Conservation (phyloP, 2,329 filamentous ascomycete genomes). For the Claviceps capensis region DNA sequence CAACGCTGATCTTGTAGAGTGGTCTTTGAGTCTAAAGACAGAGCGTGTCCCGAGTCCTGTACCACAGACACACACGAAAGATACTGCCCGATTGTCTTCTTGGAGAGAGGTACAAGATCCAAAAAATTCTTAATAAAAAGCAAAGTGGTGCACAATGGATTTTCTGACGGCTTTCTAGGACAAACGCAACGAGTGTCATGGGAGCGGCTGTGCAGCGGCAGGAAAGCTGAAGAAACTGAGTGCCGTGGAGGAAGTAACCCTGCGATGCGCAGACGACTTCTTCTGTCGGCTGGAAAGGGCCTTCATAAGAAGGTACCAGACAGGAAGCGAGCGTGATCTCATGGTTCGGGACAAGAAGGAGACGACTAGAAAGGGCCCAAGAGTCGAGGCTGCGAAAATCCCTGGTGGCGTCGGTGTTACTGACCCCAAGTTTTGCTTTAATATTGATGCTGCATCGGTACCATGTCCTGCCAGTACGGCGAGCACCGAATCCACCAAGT, state of each 20-base stretch:
- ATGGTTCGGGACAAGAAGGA: neutral
- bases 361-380: neutral
- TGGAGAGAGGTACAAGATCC: neutral
- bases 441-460: neutral
- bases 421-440: neutral
- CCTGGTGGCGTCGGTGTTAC: neutral
- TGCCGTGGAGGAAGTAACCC: neutral
- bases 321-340: neutral
- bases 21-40: neutral
- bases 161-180: neutral
- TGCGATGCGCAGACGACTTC: constrained; percentile 1
- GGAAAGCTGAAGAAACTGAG: neutral
- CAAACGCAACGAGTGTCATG: neutral
- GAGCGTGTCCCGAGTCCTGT: neutral
- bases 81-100: neutral
- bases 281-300: neutral
- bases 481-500: neutral
- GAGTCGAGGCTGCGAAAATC: neutral
- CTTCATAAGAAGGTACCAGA: neutral
- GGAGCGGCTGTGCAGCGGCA: neutral
- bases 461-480: neutral
- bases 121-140: neutral
- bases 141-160: neutral
- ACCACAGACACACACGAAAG: neutral
- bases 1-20: neutral